phyloP scores from a whole-genome alignment of 768 basidiomycete species.

The Leccinellum rugosiceps region DNA sequence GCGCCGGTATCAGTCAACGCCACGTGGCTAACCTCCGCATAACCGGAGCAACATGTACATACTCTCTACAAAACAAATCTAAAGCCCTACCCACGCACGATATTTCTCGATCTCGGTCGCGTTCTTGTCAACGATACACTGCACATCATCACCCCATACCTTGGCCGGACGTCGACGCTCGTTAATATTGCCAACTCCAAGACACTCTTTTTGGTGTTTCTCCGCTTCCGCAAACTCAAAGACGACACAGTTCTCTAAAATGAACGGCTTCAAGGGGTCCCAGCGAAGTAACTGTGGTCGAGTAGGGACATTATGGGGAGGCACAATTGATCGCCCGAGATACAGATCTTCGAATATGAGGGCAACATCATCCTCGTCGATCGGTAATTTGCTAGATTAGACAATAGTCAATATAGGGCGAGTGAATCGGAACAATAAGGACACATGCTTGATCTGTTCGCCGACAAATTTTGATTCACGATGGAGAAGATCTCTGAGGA shows the following conservation, averaged over 20 bases:
- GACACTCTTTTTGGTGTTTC: constrained; percentile 53
- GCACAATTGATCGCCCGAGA: constrained; percentile 72
- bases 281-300: constrained; percentile 79
- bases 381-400: constrained; percentile 58
- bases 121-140: constrained; percentile 54
- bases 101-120: constrained; percentile 55
- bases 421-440: neutral
- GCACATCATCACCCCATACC: constrained; percentile 70
- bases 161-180: constrained; percentile 40
- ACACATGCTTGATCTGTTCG: constrained; percentile 54
- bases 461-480: constrained; percentile 71
- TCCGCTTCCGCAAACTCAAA: constrained; percentile 76
- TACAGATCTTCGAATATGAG: constrained; percentile 87
- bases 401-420: neutral
- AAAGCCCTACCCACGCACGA: constrained; percentile 48
- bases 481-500: constrained; percentile 72
- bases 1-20: neutral
- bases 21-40: constrained; percentile 4
- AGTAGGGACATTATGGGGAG: constrained; percentile 71
- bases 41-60: too few relatives aligned
- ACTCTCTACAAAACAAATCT: neutral
- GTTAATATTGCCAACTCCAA: constrained; percentile 9
- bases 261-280: constrained; percentile 63
- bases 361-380: constrained; percentile 80
- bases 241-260: constrained; percentile 81